phyloP scores from a whole-genome alignment of 805 yeast species.

The Saccharomycopsis sp. region DNA sequence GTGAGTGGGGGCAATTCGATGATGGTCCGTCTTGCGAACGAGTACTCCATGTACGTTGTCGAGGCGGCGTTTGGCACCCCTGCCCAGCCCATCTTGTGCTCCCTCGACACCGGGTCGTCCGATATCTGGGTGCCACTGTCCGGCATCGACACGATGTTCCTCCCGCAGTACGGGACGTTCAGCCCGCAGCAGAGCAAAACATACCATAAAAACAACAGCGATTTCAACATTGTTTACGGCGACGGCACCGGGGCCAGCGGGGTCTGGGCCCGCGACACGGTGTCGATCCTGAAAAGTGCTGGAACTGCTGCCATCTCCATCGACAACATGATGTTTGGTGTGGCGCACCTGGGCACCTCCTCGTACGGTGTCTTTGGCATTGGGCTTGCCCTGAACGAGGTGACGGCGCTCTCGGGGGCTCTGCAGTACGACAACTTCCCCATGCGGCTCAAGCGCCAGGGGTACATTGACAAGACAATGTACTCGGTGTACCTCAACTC shows the following conservation, averaged over 20 bases:
- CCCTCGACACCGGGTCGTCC: constrained; percentile 92
- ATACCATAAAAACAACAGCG: constrained; percentile 26
- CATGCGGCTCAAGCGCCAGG: constrained; percentile 44
- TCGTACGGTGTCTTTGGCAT: constrained; percentile 59
- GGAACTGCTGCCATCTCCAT: constrained; percentile 43
- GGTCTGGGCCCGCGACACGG: constrained; percentile 54
- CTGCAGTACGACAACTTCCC: constrained; percentile 48
- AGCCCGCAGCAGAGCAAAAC: constrained; percentile 28
- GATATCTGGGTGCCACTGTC: constrained; percentile 84
- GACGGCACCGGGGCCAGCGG: constrained; percentile 44
- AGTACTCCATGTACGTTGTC: constrained; percentile 50
- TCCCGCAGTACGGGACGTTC: constrained; percentile 37
- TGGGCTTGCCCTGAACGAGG: constrained; percentile 43
- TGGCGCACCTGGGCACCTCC: constrained; percentile 58
- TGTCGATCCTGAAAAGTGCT: constrained; percentile 36
- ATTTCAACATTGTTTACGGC: constrained; percentile 36
- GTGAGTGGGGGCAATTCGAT: constrained; percentile 3
- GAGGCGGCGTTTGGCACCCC: constrained; percentile 90
- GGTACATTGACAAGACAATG: constrained; percentile 43
- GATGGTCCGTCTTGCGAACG: constrained; percentile 11
- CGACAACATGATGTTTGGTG: constrained; percentile 54
- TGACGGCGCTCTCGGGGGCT: constrained; percentile 10
- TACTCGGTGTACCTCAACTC: constrained; percentile 53
- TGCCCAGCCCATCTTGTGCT: constrained; percentile 83
- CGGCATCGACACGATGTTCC: constrained; percentile 32